Percentiles rank a stretch among this genome's conserved stretches.
phyloP scores from a whole-genome alignment of 257 asterid species.

The Fraxinus pennsylvanica region DNA sequence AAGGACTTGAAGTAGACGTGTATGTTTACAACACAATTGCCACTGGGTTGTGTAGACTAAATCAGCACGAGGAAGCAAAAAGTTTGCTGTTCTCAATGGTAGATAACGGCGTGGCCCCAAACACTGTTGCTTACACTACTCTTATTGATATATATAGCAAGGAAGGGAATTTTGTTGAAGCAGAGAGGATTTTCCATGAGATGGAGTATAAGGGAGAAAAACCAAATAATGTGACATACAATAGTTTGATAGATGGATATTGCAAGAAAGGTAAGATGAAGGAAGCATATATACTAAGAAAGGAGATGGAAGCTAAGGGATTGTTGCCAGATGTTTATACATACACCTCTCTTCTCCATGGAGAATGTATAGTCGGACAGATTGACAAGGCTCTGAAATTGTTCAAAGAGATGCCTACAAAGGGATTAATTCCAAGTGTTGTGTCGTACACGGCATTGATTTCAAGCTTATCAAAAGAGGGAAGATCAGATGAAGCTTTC shows the following conservation, averaged over 20 bases:
- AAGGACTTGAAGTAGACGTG: constrained; percentile 70
- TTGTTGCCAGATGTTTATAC: constrained; percentile 63
- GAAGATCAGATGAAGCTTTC: constrained; percentile 87
- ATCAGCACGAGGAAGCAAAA: constrained; percentile 68
- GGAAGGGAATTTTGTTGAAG: constrained; percentile 65
- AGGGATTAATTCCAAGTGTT: constrained; percentile 47
- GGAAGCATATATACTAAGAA: constrained; percentile 43
- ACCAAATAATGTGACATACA: constrained; percentile 52
- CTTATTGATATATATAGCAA: constrained; percentile 59
- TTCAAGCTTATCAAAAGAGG: constrained; percentile 67
- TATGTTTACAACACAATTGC: constrained; percentile 67
- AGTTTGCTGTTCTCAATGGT: constrained; percentile 57
- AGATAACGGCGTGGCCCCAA: constrained; percentile 55
- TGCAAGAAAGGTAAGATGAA: constrained; percentile 52
- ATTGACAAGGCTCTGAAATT: constrained; percentile 57
- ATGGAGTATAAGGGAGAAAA: constrained; percentile 52
- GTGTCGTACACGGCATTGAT: constrained; percentile 67
- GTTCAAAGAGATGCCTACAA: constrained; percentile 56
- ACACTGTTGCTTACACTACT: constrained; percentile 60
- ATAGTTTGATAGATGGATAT: constrained; percentile 55
- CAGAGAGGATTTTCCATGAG: constrained; percentile 40
- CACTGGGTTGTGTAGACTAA: constrained; percentile 56
- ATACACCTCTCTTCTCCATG: constrained; percentile 70
- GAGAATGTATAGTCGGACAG: constrained; percentile 65
- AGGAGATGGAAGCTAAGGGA: constrained; percentile 56